Evolutionary conservation across 495 filamentous ascomycete genomes (phyloP).

Genomic region (Hyaloscypha variabilis): DNA sequence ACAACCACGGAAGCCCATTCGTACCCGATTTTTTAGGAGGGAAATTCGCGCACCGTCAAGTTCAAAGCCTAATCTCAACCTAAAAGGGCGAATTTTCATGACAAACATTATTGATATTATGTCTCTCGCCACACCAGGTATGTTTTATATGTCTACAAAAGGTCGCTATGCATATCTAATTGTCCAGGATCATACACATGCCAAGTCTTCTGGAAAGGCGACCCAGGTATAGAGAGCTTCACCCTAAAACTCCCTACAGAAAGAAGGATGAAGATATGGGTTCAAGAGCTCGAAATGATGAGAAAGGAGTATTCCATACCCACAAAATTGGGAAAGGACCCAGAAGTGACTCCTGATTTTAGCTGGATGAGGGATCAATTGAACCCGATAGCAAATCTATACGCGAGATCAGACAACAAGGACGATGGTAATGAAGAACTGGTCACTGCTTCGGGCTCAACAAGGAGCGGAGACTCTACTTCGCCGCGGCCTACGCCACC

Average conservation of each 20-base stretch:
- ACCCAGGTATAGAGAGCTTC: neutral
- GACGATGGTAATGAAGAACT: too few species aligned
- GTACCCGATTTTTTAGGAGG: neutral
- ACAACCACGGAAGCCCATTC: neutral
- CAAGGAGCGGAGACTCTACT: too few species aligned
- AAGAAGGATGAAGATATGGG: slow-evolving; percentile 6
- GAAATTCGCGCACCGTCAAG: neutral
- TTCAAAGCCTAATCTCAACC: neutral
- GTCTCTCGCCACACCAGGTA: neutral
- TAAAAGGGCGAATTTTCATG: slow-evolving; percentile 3
- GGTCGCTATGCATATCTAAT: neutral
- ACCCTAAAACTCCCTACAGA: slow-evolving; percentile 4
- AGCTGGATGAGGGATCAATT: too few species aligned
- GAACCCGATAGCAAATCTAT: too few species aligned
- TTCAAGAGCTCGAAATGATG: neutral
- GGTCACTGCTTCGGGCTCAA: too few species aligned
- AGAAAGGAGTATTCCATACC: neutral
- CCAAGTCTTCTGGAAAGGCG: slow-evolving; percentile 3
- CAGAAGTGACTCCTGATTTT: too few species aligned
- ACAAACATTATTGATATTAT: neutral
- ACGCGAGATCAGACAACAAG: too few species aligned
- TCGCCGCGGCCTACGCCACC: too few species aligned
- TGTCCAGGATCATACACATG: slow-evolving; percentile 11
- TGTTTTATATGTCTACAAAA: too few species aligned
- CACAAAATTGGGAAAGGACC: too few species aligned